These are phyloP conservation scores for Endoconidiophora polonica DNA, from an alignment of 2,329 filamentous ascomycete genomes.

Conservation along the genomic window DNA sequence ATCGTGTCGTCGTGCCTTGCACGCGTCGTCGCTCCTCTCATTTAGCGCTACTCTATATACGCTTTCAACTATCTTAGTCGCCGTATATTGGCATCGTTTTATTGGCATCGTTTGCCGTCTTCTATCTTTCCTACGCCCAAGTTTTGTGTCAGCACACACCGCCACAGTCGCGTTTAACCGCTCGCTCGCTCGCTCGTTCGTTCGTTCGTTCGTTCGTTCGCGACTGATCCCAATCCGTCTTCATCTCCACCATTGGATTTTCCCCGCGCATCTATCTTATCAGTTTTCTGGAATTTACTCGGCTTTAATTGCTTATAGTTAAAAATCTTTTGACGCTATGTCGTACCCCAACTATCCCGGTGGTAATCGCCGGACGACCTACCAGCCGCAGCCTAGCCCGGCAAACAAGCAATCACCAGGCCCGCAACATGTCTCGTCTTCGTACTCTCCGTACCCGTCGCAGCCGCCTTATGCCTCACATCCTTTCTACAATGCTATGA, in stretches of 20 bases:
- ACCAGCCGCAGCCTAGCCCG: conserved; percentile 27
- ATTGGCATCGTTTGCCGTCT: background rate
- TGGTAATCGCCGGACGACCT: background rate
- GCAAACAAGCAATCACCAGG: conserved; percentile 39
- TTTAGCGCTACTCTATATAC: background rate
- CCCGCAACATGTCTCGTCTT: conserved; percentile 37
- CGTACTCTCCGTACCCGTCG: conserved; percentile 36
- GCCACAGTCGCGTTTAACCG: conserved; percentile 5
- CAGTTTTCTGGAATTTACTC: no score
- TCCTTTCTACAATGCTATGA: conserved; percentile 35
- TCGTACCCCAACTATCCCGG: background rate
- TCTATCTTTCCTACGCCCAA: background rate
- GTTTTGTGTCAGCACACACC: conserved; percentile 1
- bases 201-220: no score
- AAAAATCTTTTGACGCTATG: no score
- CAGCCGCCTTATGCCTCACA: conserved; percentile 36
- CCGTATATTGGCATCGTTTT: background rate
- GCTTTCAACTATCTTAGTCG: background rate
- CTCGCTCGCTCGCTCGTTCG: background rate
- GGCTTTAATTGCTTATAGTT: no score
- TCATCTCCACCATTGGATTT: no score
- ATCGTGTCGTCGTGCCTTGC: conserved; percentile 1
- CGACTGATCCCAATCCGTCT: no score
- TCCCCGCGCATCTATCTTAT: no score
- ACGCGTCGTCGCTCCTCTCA: conserved; percentile 1